Base-by-base conservation (phyloP, 2,329 filamentous ascomycete species). In the Monilinia fructicola region DNA sequence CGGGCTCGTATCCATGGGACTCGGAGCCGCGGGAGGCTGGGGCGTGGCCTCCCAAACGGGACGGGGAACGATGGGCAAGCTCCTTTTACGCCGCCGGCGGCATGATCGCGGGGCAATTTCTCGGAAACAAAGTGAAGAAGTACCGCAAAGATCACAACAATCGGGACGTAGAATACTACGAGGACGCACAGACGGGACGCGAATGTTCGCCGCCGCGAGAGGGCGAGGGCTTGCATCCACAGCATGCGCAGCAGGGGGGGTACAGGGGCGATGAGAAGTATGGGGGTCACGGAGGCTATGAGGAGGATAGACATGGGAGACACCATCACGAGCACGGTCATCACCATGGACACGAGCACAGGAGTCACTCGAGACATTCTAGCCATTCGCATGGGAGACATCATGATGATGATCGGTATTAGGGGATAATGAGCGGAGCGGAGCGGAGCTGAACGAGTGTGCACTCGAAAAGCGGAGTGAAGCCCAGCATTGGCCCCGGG, bases 11-110 rank as follows among this genome's bases (percentile, higher is more conserved):
- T 53, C 44, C 4, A 65, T 65, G 63, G 63, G 63, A 11, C 48
- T 65, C n/a, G 63, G 63, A 11, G 63, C 63, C 35, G 63, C 63
- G 0, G 56, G 42, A 12, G 63, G 54, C 18, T 65, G 54, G 63
- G 44, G 42, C 4, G 54, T 60, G 0, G 62, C 42, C 16, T 65
- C 53, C 0, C 53, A 65, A 31, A 42, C 63, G 5, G 63, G 63
- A 12, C 44, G 54, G 1, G 54, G 54, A 10, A 60, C 54, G 10
- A 55, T 65, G 35, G 40, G 44, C 2, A 65, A 65, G 21, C 10
- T 65, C 1, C 18, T 65, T 65, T 7, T 58, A 44, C 14, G 54
- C 54, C 14, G 63, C 54, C 3, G 35, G 44, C 9, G 54, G 63
- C 18, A 60, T 60, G 42, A 59, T 60, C 2, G 54, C 54, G 0